A percentile compares a stretch with the other conserved stretches of the same genome.
phyloP scores from a whole-genome alignment of 352 stramenopile genomes.

The Phytophthora foliorum region DNA sequence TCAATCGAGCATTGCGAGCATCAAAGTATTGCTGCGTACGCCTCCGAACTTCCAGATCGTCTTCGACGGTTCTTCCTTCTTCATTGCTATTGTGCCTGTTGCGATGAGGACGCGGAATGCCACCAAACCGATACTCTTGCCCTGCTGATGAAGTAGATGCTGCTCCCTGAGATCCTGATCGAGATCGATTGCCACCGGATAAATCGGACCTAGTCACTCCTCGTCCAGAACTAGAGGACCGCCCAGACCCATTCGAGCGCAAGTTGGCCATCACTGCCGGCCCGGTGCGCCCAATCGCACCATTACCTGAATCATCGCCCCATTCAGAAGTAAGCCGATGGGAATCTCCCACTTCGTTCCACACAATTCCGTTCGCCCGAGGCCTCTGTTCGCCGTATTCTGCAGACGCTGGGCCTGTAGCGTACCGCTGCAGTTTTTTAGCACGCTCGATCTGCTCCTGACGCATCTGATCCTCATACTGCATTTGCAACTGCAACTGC shows the following conservation, averaged over 20 bases:
- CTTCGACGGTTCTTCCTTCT: constrained; percentile 11
- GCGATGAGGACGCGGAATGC: constrained; percentile 13
- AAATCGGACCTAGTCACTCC: constrained; percentile 29
- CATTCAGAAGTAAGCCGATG: constrained; percentile 59
- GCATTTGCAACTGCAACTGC: constrained; percentile 37
- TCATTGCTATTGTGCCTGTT: constrained; percentile 21
- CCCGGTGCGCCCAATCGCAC: not conserved
- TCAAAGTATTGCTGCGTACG: constrained; percentile 45
- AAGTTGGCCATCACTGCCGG: constrained; percentile 23
- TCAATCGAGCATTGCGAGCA: constrained; percentile 37
- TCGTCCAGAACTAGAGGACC: constrained; percentile 19
- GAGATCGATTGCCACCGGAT: constrained; percentile 38
- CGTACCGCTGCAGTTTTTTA: constrained; percentile 37
- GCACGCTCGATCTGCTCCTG: constrained; percentile 33
- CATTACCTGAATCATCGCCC: constrained; percentile 36
- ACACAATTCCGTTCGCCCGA: constrained; percentile 26
- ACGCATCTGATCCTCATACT: constrained; percentile 32
- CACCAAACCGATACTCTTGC: constrained; percentile 19
- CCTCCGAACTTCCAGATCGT: constrained; percentile 19
- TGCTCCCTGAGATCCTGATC: constrained; percentile 18
- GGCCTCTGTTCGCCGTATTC: constrained; percentile 17
- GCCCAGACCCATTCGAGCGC: constrained; percentile 30
- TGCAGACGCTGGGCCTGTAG: not conserved
- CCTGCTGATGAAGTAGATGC: not conserved
- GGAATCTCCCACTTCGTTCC: constrained; percentile 44